A percentile compares a stretch with the other conserved stretches of the same genome.
Conservation (phyloP, 805 yeast genomes). For the Brettanomyces bruxellensis region DNA sequence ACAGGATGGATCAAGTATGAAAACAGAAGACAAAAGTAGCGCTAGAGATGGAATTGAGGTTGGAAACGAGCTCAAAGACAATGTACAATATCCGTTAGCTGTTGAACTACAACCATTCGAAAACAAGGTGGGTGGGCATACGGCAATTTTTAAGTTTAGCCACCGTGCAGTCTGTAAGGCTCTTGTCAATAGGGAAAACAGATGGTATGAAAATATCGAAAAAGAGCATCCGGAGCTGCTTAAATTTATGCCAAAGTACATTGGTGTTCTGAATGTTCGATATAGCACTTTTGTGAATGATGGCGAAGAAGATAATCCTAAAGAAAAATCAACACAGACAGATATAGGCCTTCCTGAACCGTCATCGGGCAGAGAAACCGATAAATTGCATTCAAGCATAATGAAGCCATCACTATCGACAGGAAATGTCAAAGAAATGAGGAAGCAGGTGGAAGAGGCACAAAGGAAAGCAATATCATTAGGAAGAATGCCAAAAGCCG, state of each 20-base stretch:
- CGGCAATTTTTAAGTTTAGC: slow-evolving; percentile 89
- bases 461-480: background rate
- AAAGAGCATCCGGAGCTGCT: slow-evolving; percentile 64
- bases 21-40: background rate
- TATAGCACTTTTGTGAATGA: slow-evolving; percentile 38
- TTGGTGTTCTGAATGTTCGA: slow-evolving; percentile 89
- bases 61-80: background rate
- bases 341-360: background rate
- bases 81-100: slow-evolving; percentile 50
- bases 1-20: background rate
- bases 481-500: background rate
- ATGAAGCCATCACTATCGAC: background rate
- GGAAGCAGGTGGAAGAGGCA: background rate
- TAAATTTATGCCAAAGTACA: slow-evolving; percentile 85
- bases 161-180: slow-evolving; percentile 92
- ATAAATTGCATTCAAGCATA: background rate
- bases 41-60: background rate
- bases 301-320: slow-evolving; percentile 4
- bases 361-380: background rate
- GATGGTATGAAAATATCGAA: slow-evolving; percentile 88
- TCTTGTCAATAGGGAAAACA: slow-evolving; percentile 79
- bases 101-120: slow-evolving; percentile 88
- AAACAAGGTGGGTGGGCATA: slow-evolving; percentile 96
- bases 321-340: background rate
- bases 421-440: background rate